phyloP scores from a whole-genome alignment of 805 yeast genomes.

The Suhomyces prunicola region DNA sequence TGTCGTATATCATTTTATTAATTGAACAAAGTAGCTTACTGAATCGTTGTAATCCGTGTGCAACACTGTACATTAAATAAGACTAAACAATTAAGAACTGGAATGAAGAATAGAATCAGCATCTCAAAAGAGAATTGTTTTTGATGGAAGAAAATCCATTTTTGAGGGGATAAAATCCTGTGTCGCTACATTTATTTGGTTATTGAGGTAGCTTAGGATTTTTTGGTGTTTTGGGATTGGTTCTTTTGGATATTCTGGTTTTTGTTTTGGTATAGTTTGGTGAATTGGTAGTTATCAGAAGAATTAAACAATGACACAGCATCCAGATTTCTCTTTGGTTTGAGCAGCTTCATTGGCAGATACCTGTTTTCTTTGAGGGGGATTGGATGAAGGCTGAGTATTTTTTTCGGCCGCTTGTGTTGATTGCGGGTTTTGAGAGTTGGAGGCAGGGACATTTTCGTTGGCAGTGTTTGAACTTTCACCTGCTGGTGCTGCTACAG shows the following conservation, averaged over 20 bases:
- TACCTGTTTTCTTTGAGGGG: conserved; percentile 11
- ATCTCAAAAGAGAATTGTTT: not conserved
- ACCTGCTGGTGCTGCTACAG: not conserved
- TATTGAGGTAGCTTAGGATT: not conserved
- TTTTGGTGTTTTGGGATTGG: not conserved
- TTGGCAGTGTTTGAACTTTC: not conserved
- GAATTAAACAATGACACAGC: conserved; percentile 33
- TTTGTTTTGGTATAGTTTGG: not conserved
- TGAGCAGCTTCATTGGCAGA: conserved; percentile 11
- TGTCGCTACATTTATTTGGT: not conserved
- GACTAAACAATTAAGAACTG: conserved; percentile 1
- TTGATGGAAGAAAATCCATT: not conserved
- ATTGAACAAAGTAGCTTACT: not conserved
- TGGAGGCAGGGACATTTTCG: not conserved
- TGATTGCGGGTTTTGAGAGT: not conserved
- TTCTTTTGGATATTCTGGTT: not conserved
- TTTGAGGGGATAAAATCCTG: not conserved
- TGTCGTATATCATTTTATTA: conserved; percentile 80
- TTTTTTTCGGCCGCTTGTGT: conserved; percentile 7
- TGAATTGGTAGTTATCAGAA: not conserved
- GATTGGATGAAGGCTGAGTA: conserved; percentile 1
- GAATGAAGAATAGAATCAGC: not conserved
- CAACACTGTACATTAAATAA: not conserved
- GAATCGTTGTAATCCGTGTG: not conserved
- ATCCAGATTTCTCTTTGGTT: conserved; percentile 32